Base-by-base conservation (phyloP, 306 rosid genomes). In the Pyrus betulifolia region DNA sequence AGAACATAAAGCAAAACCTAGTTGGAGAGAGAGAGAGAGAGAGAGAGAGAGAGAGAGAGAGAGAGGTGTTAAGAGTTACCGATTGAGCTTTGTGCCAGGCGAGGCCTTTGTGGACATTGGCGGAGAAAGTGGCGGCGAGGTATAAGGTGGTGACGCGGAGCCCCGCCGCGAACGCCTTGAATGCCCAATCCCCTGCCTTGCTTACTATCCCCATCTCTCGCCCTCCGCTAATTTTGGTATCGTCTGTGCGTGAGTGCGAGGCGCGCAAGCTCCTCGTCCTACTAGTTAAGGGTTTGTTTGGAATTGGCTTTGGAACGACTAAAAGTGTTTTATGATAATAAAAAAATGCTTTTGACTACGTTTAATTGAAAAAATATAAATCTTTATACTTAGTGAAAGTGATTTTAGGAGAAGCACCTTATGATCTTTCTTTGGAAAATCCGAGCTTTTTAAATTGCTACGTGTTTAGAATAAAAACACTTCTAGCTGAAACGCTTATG, bases 61-160 rank as follows among this genome's bases (percentile, higher is more conserved):
- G 71, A 49, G 69, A 21, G 74, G 59, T 72, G 60, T 18, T 42
- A 25, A 46, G 33, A 21, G 11, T 60, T 76, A 93, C 97, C 33
- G 90, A 70, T 86, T 93, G 98, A 84, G 93, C 83, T 15, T 93
- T 91, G 82, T 93, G 98, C 98, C 96, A 93, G 44, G 93, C 75
- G 61, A 93, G 76, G 81, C 98, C 98, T 84, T 79, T 84, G 89
- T 93, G 86, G 79, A 93, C 87, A 78, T 89, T 87, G 58, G 83
- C 76, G 72, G 97, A 91, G 84, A 91, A 93, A 30, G 92, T 85
- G 57, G 72, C 90, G 21, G 95, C 70, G 81, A 93, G 97, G 79
- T 89, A 93, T n/a, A 93, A 67, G 76, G 97, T 89, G 59, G 93
- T 25, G 79, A 83, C 28, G 12, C 96, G 97, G 1, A 93, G 91